phyloP scores from a whole-genome alignment of 331 rosid species.

The Phaseolus coccineus region DNA sequence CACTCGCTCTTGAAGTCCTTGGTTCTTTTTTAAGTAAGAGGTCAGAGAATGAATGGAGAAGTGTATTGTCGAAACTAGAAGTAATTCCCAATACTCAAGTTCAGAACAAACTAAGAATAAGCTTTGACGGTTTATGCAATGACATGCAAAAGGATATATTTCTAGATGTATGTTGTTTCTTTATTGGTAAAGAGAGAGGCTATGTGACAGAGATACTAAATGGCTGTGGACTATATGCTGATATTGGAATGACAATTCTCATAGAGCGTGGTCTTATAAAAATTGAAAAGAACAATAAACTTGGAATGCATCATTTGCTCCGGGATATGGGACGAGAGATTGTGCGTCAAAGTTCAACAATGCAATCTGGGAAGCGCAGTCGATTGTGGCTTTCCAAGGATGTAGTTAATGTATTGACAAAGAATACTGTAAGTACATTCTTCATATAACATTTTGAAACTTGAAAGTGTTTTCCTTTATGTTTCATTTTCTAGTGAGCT shows the following conservation, averaged over 20 bases:
- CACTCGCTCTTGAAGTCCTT: conserved; percentile 26
- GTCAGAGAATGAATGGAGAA: not conserved
- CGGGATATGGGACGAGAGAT: not conserved
- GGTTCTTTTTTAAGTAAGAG: conserved; percentile 8
- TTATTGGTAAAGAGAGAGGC: not conserved
- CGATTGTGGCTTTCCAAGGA: not conserved
- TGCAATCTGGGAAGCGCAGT: not conserved
- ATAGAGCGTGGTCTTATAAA: not conserved
- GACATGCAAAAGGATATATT: not conserved
- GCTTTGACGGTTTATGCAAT: not conserved
- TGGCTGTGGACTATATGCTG: not conserved
- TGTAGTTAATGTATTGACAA: not conserved
- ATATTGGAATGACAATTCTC: not conserved
- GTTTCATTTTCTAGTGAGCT: not conserved
- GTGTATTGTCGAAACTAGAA: conserved; percentile 17
- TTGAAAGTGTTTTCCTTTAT: not conserved
- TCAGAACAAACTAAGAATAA: conserved; percentile 38
- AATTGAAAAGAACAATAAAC: conserved; percentile 2
- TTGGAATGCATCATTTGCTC: not conserved
- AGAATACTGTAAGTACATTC: not conserved
- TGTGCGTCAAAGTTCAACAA: not conserved
- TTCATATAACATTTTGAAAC: not conserved
- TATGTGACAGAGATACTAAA: not conserved
- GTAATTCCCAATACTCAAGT: conserved; percentile 6
- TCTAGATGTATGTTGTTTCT: conserved; percentile 5